Evolutionary conservation across 169 alveolate species (phyloP), one percentile per base, ranked within the genome.

Genomic region (Plasmodium knowlesi): DNA sequence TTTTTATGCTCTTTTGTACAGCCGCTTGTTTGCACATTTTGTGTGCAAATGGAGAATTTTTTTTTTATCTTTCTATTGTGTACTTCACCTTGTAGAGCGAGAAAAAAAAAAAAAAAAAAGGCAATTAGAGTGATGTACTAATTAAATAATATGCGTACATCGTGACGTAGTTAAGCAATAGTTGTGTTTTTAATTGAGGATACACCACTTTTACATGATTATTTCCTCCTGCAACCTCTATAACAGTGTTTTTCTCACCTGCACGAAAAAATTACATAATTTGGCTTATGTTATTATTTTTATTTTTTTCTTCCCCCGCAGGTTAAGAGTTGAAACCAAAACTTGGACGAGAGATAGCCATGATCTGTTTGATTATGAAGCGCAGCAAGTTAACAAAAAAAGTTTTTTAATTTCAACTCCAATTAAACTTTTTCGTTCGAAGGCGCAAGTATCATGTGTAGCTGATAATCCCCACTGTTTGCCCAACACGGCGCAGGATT

Each of bases 311-410:
- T 25, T 4, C n/a, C 92, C 83, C 37, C 94, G 78, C 67, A 96
- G 96, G 97, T 93, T 96, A 74, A 94, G 97, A 30, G 96, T 97
- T 19, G 94, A 96, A 92, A 97, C 98, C 37, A 93, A 97, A 84
- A 98, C 99, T 14, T 98, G 99, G 99, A 95, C 97, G 57, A 95
- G 99, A 46, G 99, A 98, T 96, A 96, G 98, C 71, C 99, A 98
- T 84, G 99, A 98, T 78, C 97, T 98, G 78, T 98, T 98, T 94
- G 99, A 98, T 97, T 98, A 98, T 92, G 99, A 98, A 96, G 97
- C 99, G 12, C 97, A 96, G 34, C 98, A 97, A 74, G 96, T 98
- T 46, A 95, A 95, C 46, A 95, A 92, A 81, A 95, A 92, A 76
- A 84, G 82, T 70, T 95, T 95, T 88, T 82, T 94, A 82, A 97